Conservation (phyloP, 2,329 filamentous ascomycete species). For the Cylindrodendrum hubeiense region DNA sequence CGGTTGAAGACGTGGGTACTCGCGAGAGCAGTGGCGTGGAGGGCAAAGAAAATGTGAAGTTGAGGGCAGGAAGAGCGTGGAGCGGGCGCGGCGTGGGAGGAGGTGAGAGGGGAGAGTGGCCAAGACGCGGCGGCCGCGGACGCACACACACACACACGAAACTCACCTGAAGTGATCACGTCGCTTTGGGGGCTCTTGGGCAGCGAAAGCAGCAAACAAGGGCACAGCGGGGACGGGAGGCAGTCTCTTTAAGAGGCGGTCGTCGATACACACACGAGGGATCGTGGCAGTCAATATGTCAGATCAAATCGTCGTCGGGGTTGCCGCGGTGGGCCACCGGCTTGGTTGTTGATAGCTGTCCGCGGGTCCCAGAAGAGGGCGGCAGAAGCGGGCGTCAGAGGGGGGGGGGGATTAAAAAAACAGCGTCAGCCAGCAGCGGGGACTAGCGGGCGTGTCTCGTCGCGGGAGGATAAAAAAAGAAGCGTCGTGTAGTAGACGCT, state of each 20-base stretch:
- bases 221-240: constrained; percentile 27
- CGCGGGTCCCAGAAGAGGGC: constrained; percentile 35
- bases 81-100: constrained; percentile 3
- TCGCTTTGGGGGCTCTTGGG: constrained; percentile 43
- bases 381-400: constrained; percentile 44
- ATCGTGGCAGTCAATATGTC: constrained; percentile 20
- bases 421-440: constrained; percentile 40
- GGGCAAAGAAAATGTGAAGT: not conserved
- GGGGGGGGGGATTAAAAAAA: constrained; percentile 31
- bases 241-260: constrained; percentile 22
- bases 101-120: constrained; percentile 28
- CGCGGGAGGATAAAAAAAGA: constrained; percentile 24
- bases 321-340: constrained; percentile 49
- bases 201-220: constrained; percentile 32
- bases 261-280: constrained; percentile 37
- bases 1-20: not conserved
- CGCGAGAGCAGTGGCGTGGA: constrained; percentile 4
- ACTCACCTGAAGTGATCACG: constrained; percentile 58
- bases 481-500: constrained; percentile 38
- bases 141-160: constrained; percentile 30
- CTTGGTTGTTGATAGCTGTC: constrained; percentile 42
- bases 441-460: constrained; percentile 35
- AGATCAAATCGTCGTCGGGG: constrained; percentile 48
- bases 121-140: constrained; percentile 32
- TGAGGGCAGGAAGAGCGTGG: not conserved